These are phyloP conservation scores for Neofusicoccum sp. DNA, from an alignment of 2,329 filamentous ascomycete species.

Conservation along the genomic window DNA sequence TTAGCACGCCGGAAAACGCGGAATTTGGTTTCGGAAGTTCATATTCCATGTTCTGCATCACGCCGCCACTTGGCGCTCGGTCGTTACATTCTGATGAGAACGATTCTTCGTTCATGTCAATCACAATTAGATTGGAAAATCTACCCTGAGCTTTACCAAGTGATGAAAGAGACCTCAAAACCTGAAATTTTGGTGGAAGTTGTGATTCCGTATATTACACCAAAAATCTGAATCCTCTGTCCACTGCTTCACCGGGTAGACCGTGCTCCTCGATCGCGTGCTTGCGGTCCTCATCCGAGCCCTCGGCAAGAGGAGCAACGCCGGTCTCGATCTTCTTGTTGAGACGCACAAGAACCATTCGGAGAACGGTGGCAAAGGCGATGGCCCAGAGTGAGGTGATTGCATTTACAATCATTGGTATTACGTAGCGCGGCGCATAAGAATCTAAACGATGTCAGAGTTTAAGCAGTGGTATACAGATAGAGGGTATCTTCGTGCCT, in stretches of 20 bases:
- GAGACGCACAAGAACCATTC: slow-evolving; percentile 61
- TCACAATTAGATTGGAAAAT: too few species aligned
- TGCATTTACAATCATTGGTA: slow-evolving; percentile 70
- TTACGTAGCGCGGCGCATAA: slow-evolving; percentile 34
- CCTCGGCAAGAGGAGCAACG: not conserved
- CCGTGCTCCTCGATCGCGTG: slow-evolving; percentile 42
- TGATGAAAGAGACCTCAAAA: too few species aligned
- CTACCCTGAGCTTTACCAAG: too few species aligned
- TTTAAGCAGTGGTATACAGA: not conserved
- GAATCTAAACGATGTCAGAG: not conserved
- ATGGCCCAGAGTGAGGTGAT: slow-evolving; percentile 65
- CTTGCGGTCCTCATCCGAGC: not conserved
- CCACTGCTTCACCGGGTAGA: slow-evolving; percentile 54
- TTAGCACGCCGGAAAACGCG: too few species aligned
- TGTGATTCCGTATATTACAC: slow-evolving; percentile 37
- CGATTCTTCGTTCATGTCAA: too few species aligned
- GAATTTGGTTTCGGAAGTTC: too few species aligned
- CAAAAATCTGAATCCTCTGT: slow-evolving; percentile 66
- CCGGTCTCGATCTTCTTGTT: slow-evolving; percentile 70
- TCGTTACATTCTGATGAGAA: too few species aligned
- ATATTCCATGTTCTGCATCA: too few species aligned
- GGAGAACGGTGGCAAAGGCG: slow-evolving; percentile 59
- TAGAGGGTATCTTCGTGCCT: not conserved
- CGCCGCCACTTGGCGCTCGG: too few species aligned
- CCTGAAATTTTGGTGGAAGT: too few species aligned